Evolutionary conservation across 306 rosid genomes (phyloP).

Genomic region (Alnus rubra): DNA sequence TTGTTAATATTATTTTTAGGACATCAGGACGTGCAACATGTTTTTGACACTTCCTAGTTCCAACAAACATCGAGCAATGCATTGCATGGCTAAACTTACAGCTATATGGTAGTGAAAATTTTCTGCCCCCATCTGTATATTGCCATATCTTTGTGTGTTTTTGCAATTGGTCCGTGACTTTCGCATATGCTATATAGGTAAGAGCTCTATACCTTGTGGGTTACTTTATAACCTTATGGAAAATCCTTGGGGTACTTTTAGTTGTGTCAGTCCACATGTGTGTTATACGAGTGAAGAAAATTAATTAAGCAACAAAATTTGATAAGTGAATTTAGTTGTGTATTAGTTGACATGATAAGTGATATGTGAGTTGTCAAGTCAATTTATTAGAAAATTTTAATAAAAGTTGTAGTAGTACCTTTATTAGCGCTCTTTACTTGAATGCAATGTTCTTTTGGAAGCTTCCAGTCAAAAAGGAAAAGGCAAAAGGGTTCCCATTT

Average conservation of each 20-base stretch:
- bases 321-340: too few relatives aligned
- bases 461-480: not conserved
- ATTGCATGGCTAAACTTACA: not conserved
- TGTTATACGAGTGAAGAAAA: too few relatives aligned
- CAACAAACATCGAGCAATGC: not conserved
- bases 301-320: too few relatives aligned
- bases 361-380: too few relatives aligned
- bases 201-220: not conserved
- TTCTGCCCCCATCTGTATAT: not conserved
- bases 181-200: not conserved
- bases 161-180: not conserved
- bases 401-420: too few relatives aligned
- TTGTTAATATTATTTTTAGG: not conserved
- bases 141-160: not conserved
- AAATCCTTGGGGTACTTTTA: too few relatives aligned
- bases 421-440: too few relatives aligned
- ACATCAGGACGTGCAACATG: not conserved
- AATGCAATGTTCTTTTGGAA: not conserved
- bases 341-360: too few relatives aligned
- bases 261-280: not conserved
- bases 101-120: not conserved
- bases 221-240: too few relatives aligned
- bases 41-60: not conserved
- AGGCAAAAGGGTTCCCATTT: too few relatives aligned
- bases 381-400: too few relatives aligned